Evolutionary conservation across 2,329 filamentous ascomycete species (phyloP).

Genomic region (Neospermospora avenae): DNA sequence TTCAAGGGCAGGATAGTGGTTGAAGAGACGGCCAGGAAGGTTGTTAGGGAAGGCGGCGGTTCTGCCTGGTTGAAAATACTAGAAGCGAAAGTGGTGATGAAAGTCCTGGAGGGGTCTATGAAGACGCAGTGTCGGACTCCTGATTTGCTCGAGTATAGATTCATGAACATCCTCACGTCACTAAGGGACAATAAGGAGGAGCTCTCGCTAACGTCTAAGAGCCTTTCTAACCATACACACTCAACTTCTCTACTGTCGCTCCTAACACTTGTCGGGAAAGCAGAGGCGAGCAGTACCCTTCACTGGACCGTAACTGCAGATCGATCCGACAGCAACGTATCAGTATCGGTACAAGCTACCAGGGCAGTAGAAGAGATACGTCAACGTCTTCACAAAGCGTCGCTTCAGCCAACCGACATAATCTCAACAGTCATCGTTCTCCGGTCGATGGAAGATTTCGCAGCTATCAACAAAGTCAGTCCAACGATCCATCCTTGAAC

Average conservation of each 20-base stretch:
- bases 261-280: background rate
- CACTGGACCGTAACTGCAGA: slow-evolving; percentile 23
- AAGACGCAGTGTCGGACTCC: slow-evolving; percentile 51
- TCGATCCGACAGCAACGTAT: background rate
- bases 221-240: background rate
- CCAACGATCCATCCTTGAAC: background rate
- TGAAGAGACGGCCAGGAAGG: slow-evolving; percentile 46
- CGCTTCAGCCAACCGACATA: slow-evolving; percentile 43
- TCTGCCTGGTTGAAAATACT: slow-evolving; percentile 67
- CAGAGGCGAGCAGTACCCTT: background rate
- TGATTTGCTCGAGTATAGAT: slow-evolving; percentile 63
- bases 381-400: slow-evolving; percentile 37
- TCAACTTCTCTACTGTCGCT: background rate
- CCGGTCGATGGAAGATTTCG: slow-evolving; percentile 76
- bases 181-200: background rate
- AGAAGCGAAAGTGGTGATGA: slow-evolving; percentile 46
- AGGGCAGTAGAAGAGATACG: slow-evolving; percentile 46
- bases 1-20: slow-evolving; percentile 72
- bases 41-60: slow-evolving; percentile 69
- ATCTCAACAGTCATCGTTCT: slow-evolving; percentile 65
- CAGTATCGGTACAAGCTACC: slow-evolving; percentile 48
- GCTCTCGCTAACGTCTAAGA: background rate
- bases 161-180: slow-evolving; percentile 34
- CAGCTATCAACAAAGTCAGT: slow-evolving; percentile 59
- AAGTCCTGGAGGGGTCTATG: slow-evolving; percentile 39